Conservation (phyloP, 352 stramenopile species). For the Plasmopara halstedii region DNA sequence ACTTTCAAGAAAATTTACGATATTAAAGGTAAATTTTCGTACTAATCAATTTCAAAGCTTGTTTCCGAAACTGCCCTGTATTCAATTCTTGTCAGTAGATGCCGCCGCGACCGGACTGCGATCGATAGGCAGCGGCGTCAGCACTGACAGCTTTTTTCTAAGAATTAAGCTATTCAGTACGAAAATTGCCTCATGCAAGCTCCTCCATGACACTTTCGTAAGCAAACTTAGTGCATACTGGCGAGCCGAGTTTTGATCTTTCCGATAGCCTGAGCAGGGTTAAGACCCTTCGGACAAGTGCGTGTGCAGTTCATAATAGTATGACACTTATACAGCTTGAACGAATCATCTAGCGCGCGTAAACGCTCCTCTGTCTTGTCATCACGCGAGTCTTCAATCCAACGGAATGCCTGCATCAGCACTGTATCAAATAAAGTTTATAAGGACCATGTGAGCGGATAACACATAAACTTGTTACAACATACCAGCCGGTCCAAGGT, state of each 20-base stretch:
- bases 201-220: background rate
- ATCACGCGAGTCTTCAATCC: slow-evolving; percentile 99
- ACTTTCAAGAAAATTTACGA: too few relatives aligned
- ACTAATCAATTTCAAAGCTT: too few relatives aligned
- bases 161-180: background rate
- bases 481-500: slow-evolving; percentile 85
- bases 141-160: background rate
- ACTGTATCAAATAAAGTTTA: slow-evolving; percentile 29
- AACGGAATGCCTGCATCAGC: slow-evolving; percentile 94
- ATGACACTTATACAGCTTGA: slow-evolving; percentile 99
- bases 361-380: slow-evolving; percentile 95
- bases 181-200: background rate
- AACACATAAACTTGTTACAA: slow-evolving; percentile 2
- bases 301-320: slow-evolving; percentile 99
- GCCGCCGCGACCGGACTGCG: background rate
- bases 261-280: slow-evolving; percentile 97
- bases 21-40: too few relatives aligned
- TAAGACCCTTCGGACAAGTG: slow-evolving; percentile 99
- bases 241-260: slow-evolving; percentile 97
- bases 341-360: slow-evolving; percentile 95
- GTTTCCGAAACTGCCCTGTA: too few relatives aligned
- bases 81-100: background rate
- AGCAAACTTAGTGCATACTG: slow-evolving; percentile 42
- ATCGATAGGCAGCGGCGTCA: background rate
- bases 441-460: slow-evolving; percentile 1